These are phyloP conservation scores for Podospora pseudoanserina DNA, from an alignment of 495 filamentous ascomycete species.

Conservation along the genomic window DNA sequence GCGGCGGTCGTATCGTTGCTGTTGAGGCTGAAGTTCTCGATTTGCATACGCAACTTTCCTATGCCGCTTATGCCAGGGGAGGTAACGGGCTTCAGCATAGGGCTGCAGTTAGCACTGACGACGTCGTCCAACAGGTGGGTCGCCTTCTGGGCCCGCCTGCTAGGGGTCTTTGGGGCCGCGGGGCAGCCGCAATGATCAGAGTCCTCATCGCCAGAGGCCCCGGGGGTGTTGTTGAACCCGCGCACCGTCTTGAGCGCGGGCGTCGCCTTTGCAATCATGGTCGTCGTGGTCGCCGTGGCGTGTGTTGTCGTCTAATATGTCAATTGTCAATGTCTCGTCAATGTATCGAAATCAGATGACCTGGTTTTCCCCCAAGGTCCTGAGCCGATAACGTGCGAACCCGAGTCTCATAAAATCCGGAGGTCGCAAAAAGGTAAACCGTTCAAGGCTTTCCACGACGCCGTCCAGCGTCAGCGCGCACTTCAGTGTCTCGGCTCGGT, in stretches of 20 bases:
- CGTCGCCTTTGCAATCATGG: conserved; percentile 46
- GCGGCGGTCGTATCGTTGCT: conserved; percentile 38
- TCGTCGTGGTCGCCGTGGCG: not conserved
- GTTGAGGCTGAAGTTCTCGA: conserved; percentile 61
- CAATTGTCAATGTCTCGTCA: not conserved
- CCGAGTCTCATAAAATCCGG: conserved; percentile 3
- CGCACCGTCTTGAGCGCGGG: conserved; percentile 69
- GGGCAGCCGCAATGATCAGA: conserved; percentile 58
- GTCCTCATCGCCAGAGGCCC: conserved; percentile 79
- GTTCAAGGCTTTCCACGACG: conserved; percentile 48
- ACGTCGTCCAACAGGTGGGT: conserved; percentile 47
- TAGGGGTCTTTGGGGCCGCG: conserved; percentile 29
- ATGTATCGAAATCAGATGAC: not conserved
- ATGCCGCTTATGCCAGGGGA: conserved; percentile 62
- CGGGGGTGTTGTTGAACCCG: conserved; percentile 70
- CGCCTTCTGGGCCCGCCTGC: conserved; percentile 25
- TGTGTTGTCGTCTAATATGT: not conserved
- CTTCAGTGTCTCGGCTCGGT: conserved; percentile 38
- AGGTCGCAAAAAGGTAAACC: conserved; percentile 10
- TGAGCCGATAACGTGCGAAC: conserved; percentile 7
- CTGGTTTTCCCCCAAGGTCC: not conserved
- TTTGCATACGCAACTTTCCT: conserved; percentile 70
- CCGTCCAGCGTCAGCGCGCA: conserved; percentile 48
- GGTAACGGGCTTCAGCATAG: conserved; percentile 54
- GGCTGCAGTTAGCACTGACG: conserved; percentile 58